Evolutionary conservation across 441 rosid genomes (phyloP).

Genomic region (Adansonia gregorii): DNA sequence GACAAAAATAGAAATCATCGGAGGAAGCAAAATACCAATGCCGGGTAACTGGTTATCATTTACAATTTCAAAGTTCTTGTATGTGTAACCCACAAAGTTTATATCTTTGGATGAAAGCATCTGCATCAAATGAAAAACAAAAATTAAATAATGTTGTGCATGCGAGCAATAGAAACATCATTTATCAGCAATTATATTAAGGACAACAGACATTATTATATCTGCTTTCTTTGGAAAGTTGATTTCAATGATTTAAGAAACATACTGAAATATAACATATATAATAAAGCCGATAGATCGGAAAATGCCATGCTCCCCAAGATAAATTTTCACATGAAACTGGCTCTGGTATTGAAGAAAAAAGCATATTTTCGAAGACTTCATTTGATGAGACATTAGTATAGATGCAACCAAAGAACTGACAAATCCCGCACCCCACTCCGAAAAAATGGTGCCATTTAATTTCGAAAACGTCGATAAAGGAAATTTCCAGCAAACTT

Average conservation of each 20-base stretch:
- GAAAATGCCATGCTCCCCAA: not conserved
- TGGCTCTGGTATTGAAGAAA: not conserved
- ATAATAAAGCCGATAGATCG: not conserved
- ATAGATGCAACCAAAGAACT: too few relatives aligned
- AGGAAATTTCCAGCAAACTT: not conserved
- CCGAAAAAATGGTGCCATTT: not conserved
- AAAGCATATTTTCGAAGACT: not conserved
- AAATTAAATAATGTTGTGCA: not conserved
- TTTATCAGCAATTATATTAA: slow-evolving; percentile 8
- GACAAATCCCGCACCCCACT: not conserved
- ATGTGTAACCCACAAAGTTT: slow-evolving; percentile 92
- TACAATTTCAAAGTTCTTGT: slow-evolving; percentile 91
- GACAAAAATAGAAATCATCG: not conserved
- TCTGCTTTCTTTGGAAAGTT: not conserved
- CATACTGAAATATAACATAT: not conserved
- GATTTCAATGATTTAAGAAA: not conserved
- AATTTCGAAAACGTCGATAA: not conserved
- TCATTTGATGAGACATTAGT: not conserved
- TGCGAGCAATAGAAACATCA: not conserved
- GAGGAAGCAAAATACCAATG: slow-evolving; percentile 54
- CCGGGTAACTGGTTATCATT: slow-evolving; percentile 84
- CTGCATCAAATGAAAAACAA: slow-evolving; percentile 46
- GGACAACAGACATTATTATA: not conserved
- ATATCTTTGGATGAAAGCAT: slow-evolving; percentile 96
- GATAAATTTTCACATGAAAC: not conserved